Evolutionary conservation across 208 protist species (phyloP).

Genomic region (Leishmania mexicana): DNA sequence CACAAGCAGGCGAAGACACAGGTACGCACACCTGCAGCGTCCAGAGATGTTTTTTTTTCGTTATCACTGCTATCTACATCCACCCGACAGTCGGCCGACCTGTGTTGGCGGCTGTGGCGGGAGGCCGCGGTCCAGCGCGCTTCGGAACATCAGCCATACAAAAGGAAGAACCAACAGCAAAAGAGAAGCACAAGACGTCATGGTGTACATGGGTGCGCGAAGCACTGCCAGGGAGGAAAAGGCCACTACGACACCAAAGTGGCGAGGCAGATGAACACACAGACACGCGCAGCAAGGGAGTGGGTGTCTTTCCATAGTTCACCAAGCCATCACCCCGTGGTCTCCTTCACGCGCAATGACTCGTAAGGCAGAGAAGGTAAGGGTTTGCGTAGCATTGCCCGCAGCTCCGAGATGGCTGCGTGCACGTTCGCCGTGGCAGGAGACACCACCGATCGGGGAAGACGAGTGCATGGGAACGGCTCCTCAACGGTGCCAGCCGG

Average conservation of each 20-base stretch:
- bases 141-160: not conserved
- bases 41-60: not conserved
- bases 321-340: not conserved
- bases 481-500: not conserved
- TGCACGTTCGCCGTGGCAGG: constrained; percentile 73
- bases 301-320: not conserved
- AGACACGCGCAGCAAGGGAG: not conserved
- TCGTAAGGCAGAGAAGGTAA: constrained; percentile 77
- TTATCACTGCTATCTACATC: not conserved
- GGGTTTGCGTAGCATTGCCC: constrained; percentile 74
- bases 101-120: not conserved
- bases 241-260: not conserved
- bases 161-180: not conserved
- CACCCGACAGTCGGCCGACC: no score
- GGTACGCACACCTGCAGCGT: not conserved
- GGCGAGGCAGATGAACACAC: not conserved
- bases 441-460: constrained; percentile 37
- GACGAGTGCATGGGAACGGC: constrained; percentile 6
- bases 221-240: not conserved
- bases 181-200: not conserved
- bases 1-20: not conserved
- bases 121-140: not conserved
- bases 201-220: not conserved
- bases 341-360: constrained; percentile 1
- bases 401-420: constrained; percentile 77